Conservation (phyloP, 1,284 basidiomycete species). For the Puccinia novopanici region DNA sequence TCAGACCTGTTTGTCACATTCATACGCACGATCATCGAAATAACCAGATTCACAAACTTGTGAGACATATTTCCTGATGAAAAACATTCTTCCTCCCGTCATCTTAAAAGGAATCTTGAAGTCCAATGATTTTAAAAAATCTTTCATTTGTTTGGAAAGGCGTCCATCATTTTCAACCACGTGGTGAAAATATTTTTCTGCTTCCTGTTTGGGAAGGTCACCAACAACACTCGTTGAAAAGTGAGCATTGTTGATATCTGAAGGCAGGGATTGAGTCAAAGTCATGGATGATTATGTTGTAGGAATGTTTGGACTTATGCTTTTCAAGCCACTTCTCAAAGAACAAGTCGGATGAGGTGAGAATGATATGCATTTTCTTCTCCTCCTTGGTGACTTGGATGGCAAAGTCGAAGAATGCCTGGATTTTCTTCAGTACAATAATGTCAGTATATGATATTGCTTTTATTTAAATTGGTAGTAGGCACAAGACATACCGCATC, state of each 20-base stretch:
- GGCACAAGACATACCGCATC: not conserved
- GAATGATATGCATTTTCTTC: constrained; percentile 4
- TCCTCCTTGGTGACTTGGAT: not conserved
- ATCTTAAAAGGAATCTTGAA: too few relatives aligned
- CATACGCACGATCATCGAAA: constrained; percentile 9
- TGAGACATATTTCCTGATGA: not conserved
- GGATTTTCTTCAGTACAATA: not conserved
- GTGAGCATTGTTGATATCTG: constrained; percentile 1
- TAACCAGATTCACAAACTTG: not conserved
- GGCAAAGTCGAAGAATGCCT: constrained; percentile 13
- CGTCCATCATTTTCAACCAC: not conserved
- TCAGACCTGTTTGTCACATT: not conserved
- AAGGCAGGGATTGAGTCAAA: constrained; percentile 3
- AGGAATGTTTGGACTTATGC: constrained; percentile 6
- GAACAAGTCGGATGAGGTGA: not conserved
- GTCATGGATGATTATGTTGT: not conserved
- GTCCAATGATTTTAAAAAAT: constrained; percentile 9
- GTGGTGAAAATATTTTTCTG: not conserved
- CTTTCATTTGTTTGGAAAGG: not conserved
- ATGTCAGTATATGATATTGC: not conserved
- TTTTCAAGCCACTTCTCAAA: not conserved
- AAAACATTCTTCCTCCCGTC: constrained; percentile 9
- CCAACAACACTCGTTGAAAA: constrained; percentile 7
- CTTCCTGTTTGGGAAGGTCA: constrained; percentile 6
- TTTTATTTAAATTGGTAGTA: not conserved